Evolutionary conservation across 176 grass and related monocot genomes (phyloP), one percentile per base, ranked within the genome.

Genomic region (Phragmites australis): DNA sequence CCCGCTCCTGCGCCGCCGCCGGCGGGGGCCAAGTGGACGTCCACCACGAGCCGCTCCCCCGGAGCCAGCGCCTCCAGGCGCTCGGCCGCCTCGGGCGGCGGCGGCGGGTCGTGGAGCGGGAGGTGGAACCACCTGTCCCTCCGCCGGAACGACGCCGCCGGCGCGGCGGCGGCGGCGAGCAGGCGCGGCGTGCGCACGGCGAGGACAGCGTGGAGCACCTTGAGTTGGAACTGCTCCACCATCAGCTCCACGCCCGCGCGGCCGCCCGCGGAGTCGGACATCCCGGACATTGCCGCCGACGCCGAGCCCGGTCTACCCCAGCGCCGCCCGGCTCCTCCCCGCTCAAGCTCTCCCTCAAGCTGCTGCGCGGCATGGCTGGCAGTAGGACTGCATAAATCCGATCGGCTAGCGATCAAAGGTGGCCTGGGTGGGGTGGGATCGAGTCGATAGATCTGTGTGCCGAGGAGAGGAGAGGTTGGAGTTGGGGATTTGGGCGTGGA

Each of bases 41-140:
- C 92, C 23, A 91, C 83, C 17, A 94, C 85, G 54, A 94, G 82
- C 59, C 86, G 89, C 62, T 91, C 89, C 65, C 77, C 65, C 17
- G 74, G 23, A 57, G 57, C 22, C 69, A 80, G 79, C 78, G 83
- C 37, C 70, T 82, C 76, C 42, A 91, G 80, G 58, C 64, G 65
- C 67, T 93, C 91, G 41, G 86, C 56, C 5, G 85, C 89, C 61
- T 66, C 76, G 22, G 89, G 79, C 3, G 82, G 88, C 19, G 88
- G 92, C 27, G 83, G 83, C 2, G 83, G 89, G 68, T 94, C 89
- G 34, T 82, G 86, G 15, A 94, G 86, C 47, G 80, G 80, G 47
- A 94, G 92, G 58, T 94, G 89, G 86, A 94, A 94, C 92, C 89
- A 89, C 53, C 92, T 77, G 53, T 94, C 92, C n/a, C 92, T 77